These are phyloP conservation scores for Bacterosira constricta DNA, from an alignment of 108 stramenopile genomes.

Conservation along the genomic window DNA sequence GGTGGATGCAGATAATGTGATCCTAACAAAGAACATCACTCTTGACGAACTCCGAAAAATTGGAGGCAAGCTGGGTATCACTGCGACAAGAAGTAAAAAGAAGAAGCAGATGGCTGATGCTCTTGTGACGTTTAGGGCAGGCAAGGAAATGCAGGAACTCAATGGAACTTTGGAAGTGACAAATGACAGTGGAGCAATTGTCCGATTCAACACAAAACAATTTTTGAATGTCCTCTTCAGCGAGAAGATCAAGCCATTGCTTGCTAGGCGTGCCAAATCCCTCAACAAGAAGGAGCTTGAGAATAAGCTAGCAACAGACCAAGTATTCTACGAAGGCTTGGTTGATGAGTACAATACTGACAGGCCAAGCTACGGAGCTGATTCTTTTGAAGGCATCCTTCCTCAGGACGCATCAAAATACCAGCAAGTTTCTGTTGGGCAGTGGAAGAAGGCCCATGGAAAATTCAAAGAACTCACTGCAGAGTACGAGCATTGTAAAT, in stretches of 20 bases:
- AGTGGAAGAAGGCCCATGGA: background rate
- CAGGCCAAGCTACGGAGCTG: background rate
- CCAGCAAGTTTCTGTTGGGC: background rate
- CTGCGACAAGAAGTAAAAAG: too few relatives aligned
- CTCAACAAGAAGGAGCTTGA: constrained; percentile 2
- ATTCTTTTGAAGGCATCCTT: background rate
- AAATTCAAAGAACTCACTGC: background rate
- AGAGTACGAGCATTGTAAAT: background rate
- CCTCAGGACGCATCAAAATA: background rate
- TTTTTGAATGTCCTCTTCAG: background rate
- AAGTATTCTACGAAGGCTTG: background rate
- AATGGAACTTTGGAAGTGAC: too few relatives aligned
- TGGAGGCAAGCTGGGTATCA: too few relatives aligned
- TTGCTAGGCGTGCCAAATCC: background rate
- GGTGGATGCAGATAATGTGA: too few relatives aligned
- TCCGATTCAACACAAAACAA: background rate
- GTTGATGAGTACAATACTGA: background rate
- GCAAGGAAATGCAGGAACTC: too few relatives aligned
- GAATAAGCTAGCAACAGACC: background rate
- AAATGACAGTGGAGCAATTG: too few relatives aligned
- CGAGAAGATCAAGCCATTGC: background rate
- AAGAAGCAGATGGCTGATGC: too few relatives aligned
- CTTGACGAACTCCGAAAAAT: too few relatives aligned
- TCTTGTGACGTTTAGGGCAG: too few relatives aligned
- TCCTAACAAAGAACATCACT: too few relatives aligned